Base-by-base conservation (phyloP, 148 eudicot genomes). In the Rhododendron simsii region DNA sequence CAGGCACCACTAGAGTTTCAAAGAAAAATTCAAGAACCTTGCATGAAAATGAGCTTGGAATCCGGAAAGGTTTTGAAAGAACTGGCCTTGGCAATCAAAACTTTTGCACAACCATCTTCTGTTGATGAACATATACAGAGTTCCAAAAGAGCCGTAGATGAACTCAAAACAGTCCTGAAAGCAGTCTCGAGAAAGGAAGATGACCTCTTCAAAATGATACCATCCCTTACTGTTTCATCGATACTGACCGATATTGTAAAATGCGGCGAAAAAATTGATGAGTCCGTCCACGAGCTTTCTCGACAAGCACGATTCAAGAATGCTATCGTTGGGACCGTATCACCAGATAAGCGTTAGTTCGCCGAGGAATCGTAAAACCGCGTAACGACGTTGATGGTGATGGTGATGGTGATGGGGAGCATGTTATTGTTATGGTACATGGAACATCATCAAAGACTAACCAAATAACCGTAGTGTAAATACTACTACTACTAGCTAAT, bases 41-140 rank as follows among this genome's bases (percentile, higher is more conserved):
- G 94, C 91, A 87, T 51, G 5, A 90, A 69, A 57, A 89, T 94
- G 89, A 90, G 93, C 89, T 35, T 65, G 18, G 93, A 94, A 88
- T 87, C 94, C 6, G 92, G 93, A 76, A 92, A 92, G 78, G 91
- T 93, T 7, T 75, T 95, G 41, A 89, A 79, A 75, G 93, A 83
- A 77, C 69, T 94, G 45, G 88, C 96, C 26, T 77, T 86, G 28
- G 81, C 96, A 2, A 86, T 94, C 10, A 78, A 88, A 81, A 86
- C 87, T 6, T 89, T 88, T 91, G 80, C 86, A 11, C 55, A 12
- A 2, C 55, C 55, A 50, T 16, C 88, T 50, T 57, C 78, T 30
- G 86, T 74, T 0, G 88, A 65, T 45, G 79, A 51, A 5, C 94
- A 93, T 21, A 15, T 91, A 7, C 83, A 87, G 50, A 91, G 85